Percentiles rank a stretch among this genome's conserved stretches.
Evolutionary conservation across 2,329 filamentous ascomycete genomes (phyloP).

Genomic region (Ambrosiella xylebori): DNA sequence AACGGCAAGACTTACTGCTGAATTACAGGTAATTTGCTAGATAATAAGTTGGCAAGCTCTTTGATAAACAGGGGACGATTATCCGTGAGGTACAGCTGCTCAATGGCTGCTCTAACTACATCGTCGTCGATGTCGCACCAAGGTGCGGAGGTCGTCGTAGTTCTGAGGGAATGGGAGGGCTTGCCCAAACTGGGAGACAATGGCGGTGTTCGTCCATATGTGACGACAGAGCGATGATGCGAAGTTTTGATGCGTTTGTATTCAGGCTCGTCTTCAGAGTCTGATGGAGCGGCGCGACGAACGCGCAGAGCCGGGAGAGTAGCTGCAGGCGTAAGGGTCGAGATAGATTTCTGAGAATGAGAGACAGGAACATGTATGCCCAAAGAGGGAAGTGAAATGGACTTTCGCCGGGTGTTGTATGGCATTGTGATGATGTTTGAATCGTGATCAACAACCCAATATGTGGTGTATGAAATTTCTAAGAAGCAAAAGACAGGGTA

Average conservation of each 20-base stretch:
- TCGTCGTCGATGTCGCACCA: conserved; percentile 80
- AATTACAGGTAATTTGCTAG: conserved; percentile 61
- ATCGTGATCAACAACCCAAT: background rate
- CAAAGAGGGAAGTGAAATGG: conserved; percentile 76
- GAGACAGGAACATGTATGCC: conserved; percentile 72
- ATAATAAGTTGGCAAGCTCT: conserved; percentile 69
- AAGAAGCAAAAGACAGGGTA: background rate
- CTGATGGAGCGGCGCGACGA: conserved; percentile 10
- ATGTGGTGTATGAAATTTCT: background rate
- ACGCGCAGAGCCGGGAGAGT: conserved; percentile 15
- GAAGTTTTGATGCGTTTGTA: conserved; percentile 44
- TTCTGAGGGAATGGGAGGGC: conserved; percentile 41
- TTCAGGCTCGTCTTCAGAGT: conserved; percentile 23
- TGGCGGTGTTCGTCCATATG: conserved; percentile 54
- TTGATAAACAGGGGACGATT: conserved; percentile 92
- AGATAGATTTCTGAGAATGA: conserved; percentile 40
- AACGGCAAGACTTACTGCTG: conserved; percentile 56
- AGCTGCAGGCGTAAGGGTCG: conserved; percentile 24
- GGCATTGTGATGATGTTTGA: conserved; percentile 41
- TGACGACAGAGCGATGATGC: conserved; percentile 18
- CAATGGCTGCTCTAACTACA: conserved; percentile 79
- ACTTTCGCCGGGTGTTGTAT: conserved; percentile 95
- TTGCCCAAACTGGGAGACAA: conserved; percentile 25
- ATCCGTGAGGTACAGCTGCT: conserved; percentile 72
- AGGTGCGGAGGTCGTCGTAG: conserved; percentile 53